phyloP scores from a whole-genome alignment of 2,329 filamentous ascomycete species.

The Botryosphaeria dothidea region DNA sequence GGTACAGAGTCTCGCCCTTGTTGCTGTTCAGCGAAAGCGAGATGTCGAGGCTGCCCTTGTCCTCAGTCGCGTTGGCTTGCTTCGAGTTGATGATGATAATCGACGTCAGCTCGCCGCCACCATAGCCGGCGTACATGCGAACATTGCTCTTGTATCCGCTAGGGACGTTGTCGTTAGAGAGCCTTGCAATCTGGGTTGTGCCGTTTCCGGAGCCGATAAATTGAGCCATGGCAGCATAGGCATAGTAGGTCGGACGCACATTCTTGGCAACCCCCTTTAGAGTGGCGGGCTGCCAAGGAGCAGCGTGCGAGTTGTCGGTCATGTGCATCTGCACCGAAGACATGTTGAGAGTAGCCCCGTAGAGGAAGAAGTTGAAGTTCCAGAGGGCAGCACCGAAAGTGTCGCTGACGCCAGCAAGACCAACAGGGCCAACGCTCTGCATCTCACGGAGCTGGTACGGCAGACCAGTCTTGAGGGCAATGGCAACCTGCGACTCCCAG shows the following conservation, averaged over 20 bases:
- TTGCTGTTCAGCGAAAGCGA: conserved; percentile 43
- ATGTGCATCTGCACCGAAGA: conserved; percentile 54
- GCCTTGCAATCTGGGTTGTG: conserved; percentile 45
- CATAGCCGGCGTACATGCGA: conserved; percentile 49
- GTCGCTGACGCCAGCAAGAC: conserved; percentile 48
- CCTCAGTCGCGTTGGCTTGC: conserved; percentile 42
- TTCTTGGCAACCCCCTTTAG: conserved; percentile 34
- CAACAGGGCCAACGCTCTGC: conserved; percentile 53
- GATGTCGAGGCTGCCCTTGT: conserved; percentile 44
- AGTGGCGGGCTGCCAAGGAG: conserved; percentile 51
- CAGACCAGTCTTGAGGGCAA: conserved; percentile 43
- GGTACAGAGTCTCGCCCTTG: conserved; percentile 45
- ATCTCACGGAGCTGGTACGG: conserved; percentile 55
- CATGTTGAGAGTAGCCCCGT: conserved; percentile 50
- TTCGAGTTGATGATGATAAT: conserved; percentile 51
- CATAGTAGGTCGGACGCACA: conserved; percentile 54
- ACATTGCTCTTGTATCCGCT: conserved; percentile 43
- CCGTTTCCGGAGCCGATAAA: conserved; percentile 50
- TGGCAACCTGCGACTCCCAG: conserved; percentile 47
- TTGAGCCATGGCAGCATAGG: conserved; percentile 53
- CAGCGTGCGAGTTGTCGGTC: conserved; percentile 55
- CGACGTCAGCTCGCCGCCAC: conserved; percentile 42
- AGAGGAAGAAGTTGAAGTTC: conserved; percentile 55
- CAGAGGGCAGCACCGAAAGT: conserved; percentile 53
- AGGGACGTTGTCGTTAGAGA: conserved; percentile 34